Percentiles rank a stretch among this genome's conserved stretches.
phyloP scores from a whole-genome alignment of 192 early-diverging fungal species.

The Spizellomyces sp. region DNA sequence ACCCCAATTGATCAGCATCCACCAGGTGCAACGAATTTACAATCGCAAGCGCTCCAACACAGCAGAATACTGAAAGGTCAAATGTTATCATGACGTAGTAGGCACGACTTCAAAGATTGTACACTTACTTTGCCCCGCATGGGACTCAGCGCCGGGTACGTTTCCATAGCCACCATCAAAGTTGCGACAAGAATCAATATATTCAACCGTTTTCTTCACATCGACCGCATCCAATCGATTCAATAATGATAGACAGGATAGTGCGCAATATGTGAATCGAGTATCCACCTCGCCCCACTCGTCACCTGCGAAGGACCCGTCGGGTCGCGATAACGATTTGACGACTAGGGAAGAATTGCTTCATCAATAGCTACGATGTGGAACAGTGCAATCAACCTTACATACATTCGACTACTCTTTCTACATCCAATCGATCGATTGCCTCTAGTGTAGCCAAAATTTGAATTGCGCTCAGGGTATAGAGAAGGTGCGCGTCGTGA shows the following conservation, averaged over 20 bases:
- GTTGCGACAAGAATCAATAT: conserved; percentile 79
- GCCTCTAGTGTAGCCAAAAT: conserved; percentile 81
- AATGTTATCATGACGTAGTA: neutral
- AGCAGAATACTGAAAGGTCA: conserved; percentile 74
- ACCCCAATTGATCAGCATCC: conserved; percentile 79
- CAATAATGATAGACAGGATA: conserved; percentile 80
- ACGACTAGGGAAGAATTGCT: conserved; percentile 5
- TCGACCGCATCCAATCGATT: conserved; percentile 68
- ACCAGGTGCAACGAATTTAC: conserved; percentile 74
- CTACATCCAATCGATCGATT: conserved; percentile 71
- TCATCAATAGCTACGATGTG: neutral
- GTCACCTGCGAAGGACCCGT: conserved; percentile 89
- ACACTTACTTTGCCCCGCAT: conserved; percentile 76
- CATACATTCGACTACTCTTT: conserved; percentile 72
- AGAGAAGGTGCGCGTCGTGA: conserved; percentile 90
- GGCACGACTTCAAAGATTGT: neutral
- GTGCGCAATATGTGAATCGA: conserved; percentile 84
- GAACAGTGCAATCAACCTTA: neutral
- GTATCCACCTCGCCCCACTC: conserved; percentile 94
- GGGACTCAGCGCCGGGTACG: conserved; percentile 86
- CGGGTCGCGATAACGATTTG: conserved; percentile 9
- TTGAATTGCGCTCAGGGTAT: conserved; percentile 91
- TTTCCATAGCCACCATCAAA: conserved; percentile 97
- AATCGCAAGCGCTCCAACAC: conserved; percentile 87
- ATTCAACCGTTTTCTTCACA: conserved; percentile 66